phyloP scores from a whole-genome alignment of 1,139 yeast genomes.

The Suhomyces chickasaworum region DNA sequence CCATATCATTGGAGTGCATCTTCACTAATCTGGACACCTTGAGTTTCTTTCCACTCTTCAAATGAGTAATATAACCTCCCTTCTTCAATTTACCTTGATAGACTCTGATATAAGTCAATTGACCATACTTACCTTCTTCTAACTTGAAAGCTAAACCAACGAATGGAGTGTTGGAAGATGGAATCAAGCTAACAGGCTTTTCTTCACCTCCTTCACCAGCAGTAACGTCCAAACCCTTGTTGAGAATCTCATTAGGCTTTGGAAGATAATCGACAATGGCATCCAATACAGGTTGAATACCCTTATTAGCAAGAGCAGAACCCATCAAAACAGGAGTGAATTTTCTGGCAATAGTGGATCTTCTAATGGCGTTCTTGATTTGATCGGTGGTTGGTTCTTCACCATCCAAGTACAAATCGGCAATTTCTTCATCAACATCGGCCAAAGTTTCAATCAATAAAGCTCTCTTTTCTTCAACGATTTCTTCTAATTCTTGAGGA shows the following conservation, averaged over 20 bases:
- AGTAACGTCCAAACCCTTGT: constrained; percentile 81
- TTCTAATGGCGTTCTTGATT: constrained; percentile 84
- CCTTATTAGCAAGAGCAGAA: constrained; percentile 93
- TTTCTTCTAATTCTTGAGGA: constrained; percentile 53
- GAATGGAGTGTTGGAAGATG: constrained; percentile 76
- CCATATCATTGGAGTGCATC: constrained; percentile 99
- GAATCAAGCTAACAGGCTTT: constrained; percentile 71
- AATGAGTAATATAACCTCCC: constrained; percentile 86
- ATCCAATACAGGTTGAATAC: constrained; percentile 92
- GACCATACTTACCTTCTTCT: constrained; percentile 98
- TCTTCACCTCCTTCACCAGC: constrained; percentile 50
- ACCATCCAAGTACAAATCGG: constrained; percentile 89
- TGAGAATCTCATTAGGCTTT: constrained; percentile 88
- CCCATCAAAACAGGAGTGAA: constrained; percentile 99
- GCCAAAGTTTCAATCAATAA: constrained; percentile 89
- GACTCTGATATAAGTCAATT: constrained; percentile 92
- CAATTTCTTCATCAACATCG: constrained; percentile 96
- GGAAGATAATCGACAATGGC: constrained; percentile 96
- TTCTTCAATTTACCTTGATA: constrained; percentile 94
- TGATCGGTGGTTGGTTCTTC: constrained; percentile 82
- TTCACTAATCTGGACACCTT: constrained; percentile 95
- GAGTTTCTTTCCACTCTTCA: constrained; percentile 89
- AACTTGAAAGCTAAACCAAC: constrained; percentile 97
- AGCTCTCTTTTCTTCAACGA: constrained; percentile 52
- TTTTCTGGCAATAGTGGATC: constrained; percentile 94